These are phyloP conservation scores for Irpex sp. DNA, from an alignment of 1,284 basidiomycete species.

Conservation along the genomic window DNA sequence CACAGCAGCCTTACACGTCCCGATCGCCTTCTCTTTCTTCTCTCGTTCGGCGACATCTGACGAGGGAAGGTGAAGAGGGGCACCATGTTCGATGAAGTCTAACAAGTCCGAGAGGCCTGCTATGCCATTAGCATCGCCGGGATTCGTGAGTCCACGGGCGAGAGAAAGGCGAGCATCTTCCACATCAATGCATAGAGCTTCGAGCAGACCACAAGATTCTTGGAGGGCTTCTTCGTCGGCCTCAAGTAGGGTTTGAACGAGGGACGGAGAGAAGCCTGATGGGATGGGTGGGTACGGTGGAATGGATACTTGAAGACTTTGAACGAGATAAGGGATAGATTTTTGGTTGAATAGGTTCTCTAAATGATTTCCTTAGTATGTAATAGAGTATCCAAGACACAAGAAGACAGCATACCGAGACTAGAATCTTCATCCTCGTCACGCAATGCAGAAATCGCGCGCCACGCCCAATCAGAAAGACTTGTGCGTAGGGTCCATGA, in stretches of 20 bases:
- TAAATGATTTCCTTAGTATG: constrained; percentile 20
- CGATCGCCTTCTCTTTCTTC: constrained; percentile 67
- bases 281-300: constrained; percentile 45
- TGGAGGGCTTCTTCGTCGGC: constrained; percentile 72
- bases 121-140: constrained; percentile 53
- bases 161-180: constrained; percentile 69
- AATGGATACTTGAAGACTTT: constrained; percentile 53
- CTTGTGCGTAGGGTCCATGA: constrained; percentile 63
- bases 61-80: constrained; percentile 63
- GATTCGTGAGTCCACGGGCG: constrained; percentile 59
- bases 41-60: constrained; percentile 28
- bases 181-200: constrained; percentile 72
- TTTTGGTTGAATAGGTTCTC: constrained; percentile 56
- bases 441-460: constrained; percentile 42
- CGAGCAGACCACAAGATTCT: constrained; percentile 69
- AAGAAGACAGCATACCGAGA: constrained; percentile 10
- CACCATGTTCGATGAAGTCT: constrained; percentile 68
- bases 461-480: constrained; percentile 75
- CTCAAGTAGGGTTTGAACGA: constrained; percentile 48
- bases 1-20: constrained; percentile 79
- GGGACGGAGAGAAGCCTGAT: constrained; percentile 37
- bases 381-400: background rate
- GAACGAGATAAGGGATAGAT: constrained; percentile 59
- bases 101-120: constrained; percentile 61
- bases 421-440: constrained; percentile 23